phyloP scores from a whole-genome alignment of 305 asterid genomes.

The Solanum chacoense region DNA sequence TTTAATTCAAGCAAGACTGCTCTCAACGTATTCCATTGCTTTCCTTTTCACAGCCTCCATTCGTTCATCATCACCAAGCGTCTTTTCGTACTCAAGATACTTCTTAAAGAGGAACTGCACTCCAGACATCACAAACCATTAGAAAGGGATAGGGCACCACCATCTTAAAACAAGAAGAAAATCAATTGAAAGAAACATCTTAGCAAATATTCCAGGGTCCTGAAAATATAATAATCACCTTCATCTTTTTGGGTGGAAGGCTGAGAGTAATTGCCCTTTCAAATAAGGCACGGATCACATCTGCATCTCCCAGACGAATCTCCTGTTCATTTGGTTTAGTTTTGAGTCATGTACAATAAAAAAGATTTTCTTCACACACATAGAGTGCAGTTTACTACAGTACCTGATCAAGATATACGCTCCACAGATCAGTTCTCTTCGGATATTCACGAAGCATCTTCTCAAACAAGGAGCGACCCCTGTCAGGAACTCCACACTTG shows the following conservation, averaged over 20 bases:
- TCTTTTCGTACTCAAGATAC: conserved; percentile 61
- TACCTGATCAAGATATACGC: conserved; percentile 89
- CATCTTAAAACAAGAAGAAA: not conserved
- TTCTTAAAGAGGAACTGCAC: conserved; percentile 75
- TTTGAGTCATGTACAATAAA: conserved; percentile 1
- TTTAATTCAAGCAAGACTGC: not conserved
- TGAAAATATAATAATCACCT: conserved; percentile 27
- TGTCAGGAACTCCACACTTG: conserved; percentile 77
- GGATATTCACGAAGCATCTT: conserved; percentile 86
- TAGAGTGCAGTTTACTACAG: not conserved
- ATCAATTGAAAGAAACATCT: not conserved
- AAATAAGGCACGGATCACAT: conserved; percentile 70
- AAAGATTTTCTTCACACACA: not conserved
- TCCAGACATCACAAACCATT: conserved; percentile 1
- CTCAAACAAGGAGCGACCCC: conserved; percentile 89
- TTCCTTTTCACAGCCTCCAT: conserved; percentile 51
- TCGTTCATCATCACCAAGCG: conserved; percentile 53
- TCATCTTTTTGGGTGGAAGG: conserved; percentile 79
- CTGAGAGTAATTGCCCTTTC: conserved; percentile 88
- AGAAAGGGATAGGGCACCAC: not conserved
- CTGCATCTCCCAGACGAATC: conserved; percentile 65
- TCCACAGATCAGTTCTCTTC: conserved; percentile 93
- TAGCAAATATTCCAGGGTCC: not conserved
- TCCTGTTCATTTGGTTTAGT: conserved; percentile 42
- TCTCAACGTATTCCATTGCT: conserved; percentile 80